Evolutionary conservation across 495 filamentous ascomycete genomes (phyloP).

Genomic region (Neurospora discreta): DNA sequence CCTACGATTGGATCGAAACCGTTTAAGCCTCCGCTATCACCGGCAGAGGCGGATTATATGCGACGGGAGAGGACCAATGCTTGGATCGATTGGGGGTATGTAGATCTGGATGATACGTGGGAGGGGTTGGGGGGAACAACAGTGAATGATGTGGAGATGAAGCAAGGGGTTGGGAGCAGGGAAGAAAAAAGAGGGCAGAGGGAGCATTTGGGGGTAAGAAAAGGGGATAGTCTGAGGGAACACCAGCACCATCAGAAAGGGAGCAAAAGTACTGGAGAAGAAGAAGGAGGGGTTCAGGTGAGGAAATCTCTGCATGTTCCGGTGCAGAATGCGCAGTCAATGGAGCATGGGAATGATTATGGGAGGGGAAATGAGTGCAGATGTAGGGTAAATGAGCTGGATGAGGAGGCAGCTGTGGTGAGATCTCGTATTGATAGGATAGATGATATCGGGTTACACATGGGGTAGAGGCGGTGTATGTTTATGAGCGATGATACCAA

Average conservation of each 20-base stretch:
- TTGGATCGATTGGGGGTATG: constrained; percentile 8
- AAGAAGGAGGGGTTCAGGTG: neutral
- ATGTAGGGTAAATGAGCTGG: neutral
- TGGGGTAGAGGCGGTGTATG: neutral
- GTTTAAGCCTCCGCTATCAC: constrained; percentile 1
- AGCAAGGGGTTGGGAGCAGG: neutral
- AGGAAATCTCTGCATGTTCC: neutral
- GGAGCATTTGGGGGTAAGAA: neutral
- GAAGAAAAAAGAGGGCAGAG: neutral
- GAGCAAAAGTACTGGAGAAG: neutral
- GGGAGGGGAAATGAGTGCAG: neutral
- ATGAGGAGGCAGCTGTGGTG: neutral
- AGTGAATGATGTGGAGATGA: constrained; percentile 14
- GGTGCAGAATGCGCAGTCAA: neutral
- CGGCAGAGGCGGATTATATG: neutral
- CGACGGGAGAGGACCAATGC: neutral
- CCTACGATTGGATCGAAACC: constrained; percentile 17
- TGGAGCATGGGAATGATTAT: neutral
- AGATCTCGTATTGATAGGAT: neutral
- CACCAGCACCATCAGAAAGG: neutral
- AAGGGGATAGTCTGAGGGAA: neutral
- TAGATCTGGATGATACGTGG: constrained; percentile 14
- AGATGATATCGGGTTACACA: neutral
- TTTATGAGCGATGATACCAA: neutral
- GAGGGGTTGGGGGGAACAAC: neutral